Base-by-base conservation (phyloP, 2,329 filamentous ascomycete genomes). In the Alternaria dauci region DNA sequence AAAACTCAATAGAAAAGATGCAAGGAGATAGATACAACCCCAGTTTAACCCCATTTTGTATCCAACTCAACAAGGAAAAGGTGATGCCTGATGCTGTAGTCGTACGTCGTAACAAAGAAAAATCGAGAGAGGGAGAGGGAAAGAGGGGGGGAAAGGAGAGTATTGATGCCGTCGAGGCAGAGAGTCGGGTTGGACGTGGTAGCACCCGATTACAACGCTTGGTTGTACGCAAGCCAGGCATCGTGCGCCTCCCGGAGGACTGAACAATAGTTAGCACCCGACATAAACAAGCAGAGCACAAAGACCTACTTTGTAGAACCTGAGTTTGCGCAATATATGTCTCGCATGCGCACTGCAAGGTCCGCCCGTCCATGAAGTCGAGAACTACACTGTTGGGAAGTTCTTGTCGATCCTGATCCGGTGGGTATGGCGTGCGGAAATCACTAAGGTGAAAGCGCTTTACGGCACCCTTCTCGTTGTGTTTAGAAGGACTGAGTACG, bases 361-460 rank as follows among this genome's bases (percentile, higher is more conserved):
- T 86, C 38, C 85, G 84, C 23, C 87, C 87, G 67, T 89, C 86
- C 25, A 83, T 74, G 61, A 90, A 87, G 67, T 89, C 87, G 34
- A 90, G 80, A 28, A 89, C 76, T 38, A 91, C 86, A 52, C 93
- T 97, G 80, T 97, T 92, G 2, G 94, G 93, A 53, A 99, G 84
- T 81, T 99, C 95, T 80, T 97, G 91, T 68, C 92, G 84, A 75
- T 98, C 95, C 61, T 96, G 89, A 76, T 98, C 94, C 0, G 95
- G 95, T 16, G 91, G 84, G 69, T 90, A 92, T 0, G 94, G 94
- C 41, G 83, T 80, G 66, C 87, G 87, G 82, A 98, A 96, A 62
- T 97, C 93, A 68, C 87, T 89, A 58, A 99, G 84, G 74, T 96
- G 92, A 77, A 93, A 98, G 61, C 90, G 88, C 81, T 94, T 94